Evolutionary conservation across 2,329 filamentous ascomycete genomes (phyloP).

Genomic region (Fusarium goolgardi): DNA sequence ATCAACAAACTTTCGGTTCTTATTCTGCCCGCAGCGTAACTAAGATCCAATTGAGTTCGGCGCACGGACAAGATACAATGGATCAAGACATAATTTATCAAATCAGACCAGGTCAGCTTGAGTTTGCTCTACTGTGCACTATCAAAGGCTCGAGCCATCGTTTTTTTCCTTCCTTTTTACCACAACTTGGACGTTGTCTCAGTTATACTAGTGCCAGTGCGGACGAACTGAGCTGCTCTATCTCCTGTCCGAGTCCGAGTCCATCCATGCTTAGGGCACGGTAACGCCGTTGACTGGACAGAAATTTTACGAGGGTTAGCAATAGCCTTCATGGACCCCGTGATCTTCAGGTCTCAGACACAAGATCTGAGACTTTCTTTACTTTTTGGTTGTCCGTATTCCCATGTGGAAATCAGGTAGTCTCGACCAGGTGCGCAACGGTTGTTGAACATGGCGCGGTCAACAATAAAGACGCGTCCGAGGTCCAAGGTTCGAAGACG

Average conservation of each 20-base stretch:
- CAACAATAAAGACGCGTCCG: constrained; percentile 16
- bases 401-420: constrained; percentile 20
- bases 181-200: constrained; percentile 6
- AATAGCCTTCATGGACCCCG: not conserved
- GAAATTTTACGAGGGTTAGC: constrained; percentile 1
- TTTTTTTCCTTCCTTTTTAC: not conserved
- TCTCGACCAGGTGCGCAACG: constrained; percentile 8
- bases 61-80: not conserved
- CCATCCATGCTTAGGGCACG: not conserved
- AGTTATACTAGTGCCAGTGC: not conserved
- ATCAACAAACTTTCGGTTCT: not conserved
- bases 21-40: not conserved
- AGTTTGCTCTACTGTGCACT: not conserved
- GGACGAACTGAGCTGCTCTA: constrained; percentile 1
- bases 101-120: not conserved
- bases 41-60: not conserved
- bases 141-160: constrained; percentile 3
- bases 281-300: not conserved
- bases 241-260: not conserved
- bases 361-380: constrained; percentile 28
- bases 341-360: constrained; percentile 29
- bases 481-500: constrained; percentile 4
- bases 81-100: constrained; percentile 1
- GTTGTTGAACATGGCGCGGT: constrained; percentile 22
- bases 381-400: constrained; percentile 10